A percentile compares a stretch with the other conserved stretches of the same genome.
Conservation (phyloP, 2,329 filamentous ascomycete genomes). For the Penicillium sp. region DNA sequence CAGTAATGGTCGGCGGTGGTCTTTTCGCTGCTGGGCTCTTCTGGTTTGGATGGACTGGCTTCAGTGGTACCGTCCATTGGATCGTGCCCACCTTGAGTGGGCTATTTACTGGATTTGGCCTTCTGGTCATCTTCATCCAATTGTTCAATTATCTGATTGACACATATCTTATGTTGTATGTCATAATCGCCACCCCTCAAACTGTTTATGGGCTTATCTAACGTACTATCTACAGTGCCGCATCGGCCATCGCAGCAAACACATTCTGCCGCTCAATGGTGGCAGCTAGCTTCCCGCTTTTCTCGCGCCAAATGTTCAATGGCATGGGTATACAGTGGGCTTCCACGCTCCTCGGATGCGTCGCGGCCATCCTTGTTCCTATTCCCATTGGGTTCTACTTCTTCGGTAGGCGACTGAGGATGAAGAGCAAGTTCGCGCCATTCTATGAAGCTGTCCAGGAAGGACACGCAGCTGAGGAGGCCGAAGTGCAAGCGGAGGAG, state of each 20-base stretch:
- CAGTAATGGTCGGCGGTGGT: constrained; percentile 53
- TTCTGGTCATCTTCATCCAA: constrained; percentile 58
- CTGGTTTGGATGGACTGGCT: constrained; percentile 74
- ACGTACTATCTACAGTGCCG: constrained; percentile 35
- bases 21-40: constrained; percentile 63
- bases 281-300: constrained; percentile 54
- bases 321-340: constrained; percentile 36
- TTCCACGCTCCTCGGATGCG: constrained; percentile 37
- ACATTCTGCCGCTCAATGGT: constrained; percentile 53
- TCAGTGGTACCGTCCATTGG: constrained; percentile 42
- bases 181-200: not conserved
- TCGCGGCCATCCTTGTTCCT: constrained; percentile 36
- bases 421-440: constrained; percentile 29
- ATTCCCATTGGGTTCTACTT: constrained; percentile 41
- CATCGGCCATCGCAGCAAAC: constrained; percentile 55
- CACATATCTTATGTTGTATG: constrained; percentile 56
- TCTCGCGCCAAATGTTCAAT: constrained; percentile 56
- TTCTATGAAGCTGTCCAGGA: constrained; percentile 51
- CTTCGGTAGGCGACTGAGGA: constrained; percentile 25
- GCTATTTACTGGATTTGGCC: constrained; percentile 56
- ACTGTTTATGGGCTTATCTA: not conserved
- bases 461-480: constrained; percentile 32
- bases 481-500: constrained; percentile 5
- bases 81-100: constrained; percentile 46
- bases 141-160: constrained; percentile 60